These are phyloP conservation scores for Solanum phureja DNA, from an alignment of 257 asterid species.

Conservation along the genomic window DNA sequence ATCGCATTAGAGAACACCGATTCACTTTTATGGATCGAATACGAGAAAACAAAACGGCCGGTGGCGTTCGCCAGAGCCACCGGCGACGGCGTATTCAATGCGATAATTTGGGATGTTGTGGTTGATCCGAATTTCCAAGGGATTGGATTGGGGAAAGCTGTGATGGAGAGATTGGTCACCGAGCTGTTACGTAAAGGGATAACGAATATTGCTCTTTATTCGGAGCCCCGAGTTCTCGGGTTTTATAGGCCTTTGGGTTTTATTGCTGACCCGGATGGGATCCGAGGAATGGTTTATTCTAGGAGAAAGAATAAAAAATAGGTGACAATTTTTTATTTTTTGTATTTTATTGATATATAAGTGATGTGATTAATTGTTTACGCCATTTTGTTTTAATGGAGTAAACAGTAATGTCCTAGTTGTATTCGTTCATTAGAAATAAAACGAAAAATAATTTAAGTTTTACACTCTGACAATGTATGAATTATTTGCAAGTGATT, in stretches of 20 bases:
- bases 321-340: not conserved
- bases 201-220: slow-evolving; percentile 62
- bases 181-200: slow-evolving; percentile 68
- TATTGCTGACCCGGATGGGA: slow-evolving; percentile 91
- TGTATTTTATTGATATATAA: not conserved
- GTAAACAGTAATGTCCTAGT: not conserved
- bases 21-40: slow-evolving; percentile 70
- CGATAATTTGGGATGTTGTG: slow-evolving; percentile 94
- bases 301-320: slow-evolving; percentile 37
- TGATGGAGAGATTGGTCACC: slow-evolving; percentile 68
- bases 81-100: slow-evolving; percentile 87
- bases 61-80: slow-evolving; percentile 98
- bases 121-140: slow-evolving; percentile 97
- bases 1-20: slow-evolving; percentile 84
- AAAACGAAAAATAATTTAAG: too few relatives aligned
- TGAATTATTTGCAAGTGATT: not conserved
- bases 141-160: slow-evolving; percentile 87
- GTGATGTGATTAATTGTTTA: not conserved
- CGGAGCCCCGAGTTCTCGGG: slow-evolving; percentile 97
- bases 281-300: slow-evolving; percentile 82
- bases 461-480: not conserved
- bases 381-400: not conserved
- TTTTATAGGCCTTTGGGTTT: slow-evolving; percentile 89
- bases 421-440: not conserved
- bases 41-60: slow-evolving; percentile 52